Evolutionary conservation across 73 alveolate genomes (phyloP).

Genomic region (Paraurostyla sp.): DNA sequence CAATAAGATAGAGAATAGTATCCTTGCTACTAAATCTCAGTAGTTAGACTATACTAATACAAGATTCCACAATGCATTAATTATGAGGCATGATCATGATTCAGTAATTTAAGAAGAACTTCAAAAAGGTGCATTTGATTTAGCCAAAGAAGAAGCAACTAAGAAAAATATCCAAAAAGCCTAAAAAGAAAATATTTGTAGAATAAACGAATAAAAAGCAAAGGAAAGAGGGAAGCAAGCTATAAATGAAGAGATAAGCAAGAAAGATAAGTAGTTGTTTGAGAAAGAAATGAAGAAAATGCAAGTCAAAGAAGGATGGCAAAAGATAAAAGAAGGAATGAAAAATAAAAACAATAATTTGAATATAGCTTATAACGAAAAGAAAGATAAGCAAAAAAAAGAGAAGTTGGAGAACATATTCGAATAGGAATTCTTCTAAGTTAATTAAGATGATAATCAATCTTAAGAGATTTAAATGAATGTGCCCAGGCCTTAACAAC

Average conservation of each 20-base stretch:
- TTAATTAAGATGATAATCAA: not conserved
- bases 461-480: not conserved
- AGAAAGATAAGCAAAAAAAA: slow-evolving; percentile 31
- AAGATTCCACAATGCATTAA: slow-evolving; percentile 77
- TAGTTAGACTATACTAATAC: slow-evolving; percentile 81
- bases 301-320: slow-evolving; percentile 23
- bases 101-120: slow-evolving; percentile 32
- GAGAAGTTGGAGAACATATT: slow-evolving; percentile 22
- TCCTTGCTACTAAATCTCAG: not conserved
- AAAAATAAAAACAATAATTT: slow-evolving; percentile 16
- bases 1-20: slow-evolving; percentile 27
- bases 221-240: slow-evolving; percentile 68
- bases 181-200: slow-evolving; percentile 15
- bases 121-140: slow-evolving; percentile 56
- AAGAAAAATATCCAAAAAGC: slow-evolving; percentile 26
- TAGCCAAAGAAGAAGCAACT: slow-evolving; percentile 53
- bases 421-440: slow-evolving; percentile 19
- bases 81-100: slow-evolving; percentile 64
- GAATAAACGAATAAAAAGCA: slow-evolving; percentile 40
- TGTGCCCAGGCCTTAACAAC: not conserved
- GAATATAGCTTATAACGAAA: slow-evolving; percentile 5
- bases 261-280: slow-evolving; percentile 34
- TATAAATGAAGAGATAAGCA: not conserved
- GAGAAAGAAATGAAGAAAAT: slow-evolving; percentile 58
- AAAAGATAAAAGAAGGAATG: slow-evolving; percentile 53